Base-by-base conservation (phyloP, 1,139 yeast species). In the Suhomyces wounanorum region DNA sequence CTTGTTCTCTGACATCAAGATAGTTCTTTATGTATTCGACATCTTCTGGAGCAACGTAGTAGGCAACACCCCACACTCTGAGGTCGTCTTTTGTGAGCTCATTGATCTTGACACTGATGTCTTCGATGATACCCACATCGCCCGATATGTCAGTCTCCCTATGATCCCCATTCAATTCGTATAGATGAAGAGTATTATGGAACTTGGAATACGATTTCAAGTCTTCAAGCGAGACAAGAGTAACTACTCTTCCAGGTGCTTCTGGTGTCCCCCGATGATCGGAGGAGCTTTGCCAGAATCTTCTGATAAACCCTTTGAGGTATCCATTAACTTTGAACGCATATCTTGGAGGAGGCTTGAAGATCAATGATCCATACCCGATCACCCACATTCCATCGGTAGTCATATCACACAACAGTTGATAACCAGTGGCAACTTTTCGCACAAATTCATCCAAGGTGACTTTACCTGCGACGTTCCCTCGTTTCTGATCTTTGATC, bases 211-310 rank as follows among this genome's bases (percentile, higher is more conserved):
- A 53, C 43, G 58, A 42, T 47, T 71, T 72, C 60, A 90, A 73
- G 60, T 86, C 82, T 40, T 77, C 69, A 57, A 79, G 66, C 50
- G 87, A 81, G 0, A 92, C 72, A 44, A 92, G 73, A 0, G 97
- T 92, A 2, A 83, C 96, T 1, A 92, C 97, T 43, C 97, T 69
- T 0, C 98, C 98, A 0, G 96, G 96, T 9, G 71, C 66, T 50
- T 82, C 89, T 0, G 90, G 90, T 0, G 96, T 88, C 0, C 98
- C 98, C 49, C 98, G 70, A 65, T 92, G 97, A 66, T 92, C 98
- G 18, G 85, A 82, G 7, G 95, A 85, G 40, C 89, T 82, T 68
- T 91, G 97, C 97, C 97, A 92, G 65, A 92, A 92, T 49, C 97
- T 72, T 23, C 98, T 75, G 2, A 87, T 81, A 59, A 75, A 90